Conservation (phyloP, 2,329 filamentous ascomycete genomes). For the Rosellinia necatrix region DNA sequence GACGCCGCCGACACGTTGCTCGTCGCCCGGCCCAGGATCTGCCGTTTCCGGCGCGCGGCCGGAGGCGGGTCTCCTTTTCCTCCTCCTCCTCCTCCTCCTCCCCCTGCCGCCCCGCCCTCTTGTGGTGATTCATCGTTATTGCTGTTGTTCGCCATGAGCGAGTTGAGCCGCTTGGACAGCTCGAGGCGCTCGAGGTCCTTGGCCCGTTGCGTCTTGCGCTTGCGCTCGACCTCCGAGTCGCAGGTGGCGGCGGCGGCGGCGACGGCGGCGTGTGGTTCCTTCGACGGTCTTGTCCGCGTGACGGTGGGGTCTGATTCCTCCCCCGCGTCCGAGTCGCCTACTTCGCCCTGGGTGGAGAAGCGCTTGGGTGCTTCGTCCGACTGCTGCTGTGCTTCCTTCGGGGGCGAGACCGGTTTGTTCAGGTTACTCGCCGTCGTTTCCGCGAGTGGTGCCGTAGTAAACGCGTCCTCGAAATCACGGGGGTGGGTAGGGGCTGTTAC, state of each 20-base stretch:
- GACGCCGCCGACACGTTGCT: slow-evolving; percentile 62
- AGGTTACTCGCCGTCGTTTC: slow-evolving; percentile 48
- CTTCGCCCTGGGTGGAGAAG: slow-evolving; percentile 43
- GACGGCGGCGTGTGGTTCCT: too few species aligned
- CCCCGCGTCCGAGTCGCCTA: slow-evolving; percentile 50
- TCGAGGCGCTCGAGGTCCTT: slow-evolving; percentile 31
- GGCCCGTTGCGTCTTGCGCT: slow-evolving; percentile 25
- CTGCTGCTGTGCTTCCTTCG: slow-evolving; percentile 36
- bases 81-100: too few species aligned
- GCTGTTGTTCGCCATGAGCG: slow-evolving; percentile 31
- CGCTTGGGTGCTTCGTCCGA: slow-evolving; percentile 38
- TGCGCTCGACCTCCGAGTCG: slow-evolving; percentile 28
- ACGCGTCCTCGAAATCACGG: slow-evolving; percentile 36
- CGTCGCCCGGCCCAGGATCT: slow-evolving; percentile 61
- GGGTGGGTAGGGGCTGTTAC: slow-evolving; percentile 49
- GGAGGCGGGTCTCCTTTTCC: slow-evolving; percentile 24
- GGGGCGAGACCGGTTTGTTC: slow-evolving; percentile 46
- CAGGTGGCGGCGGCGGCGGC: too few species aligned
- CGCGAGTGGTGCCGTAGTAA: slow-evolving; percentile 44
- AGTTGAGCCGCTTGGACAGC: slow-evolving; percentile 37
- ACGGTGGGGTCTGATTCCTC: slow-evolving; percentile 37
- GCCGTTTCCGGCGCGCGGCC: slow-evolving; percentile 45
- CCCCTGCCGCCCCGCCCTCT: too few species aligned
- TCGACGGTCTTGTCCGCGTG: not conserved
- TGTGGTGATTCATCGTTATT: too few species aligned